A percentile compares a stretch with the other conserved stretches of the same genome.
These are phyloP conservation scores for Strombidium stylifer DNA, from an alignment of 73 alveolate species.

Conservation along the genomic window DNA sequence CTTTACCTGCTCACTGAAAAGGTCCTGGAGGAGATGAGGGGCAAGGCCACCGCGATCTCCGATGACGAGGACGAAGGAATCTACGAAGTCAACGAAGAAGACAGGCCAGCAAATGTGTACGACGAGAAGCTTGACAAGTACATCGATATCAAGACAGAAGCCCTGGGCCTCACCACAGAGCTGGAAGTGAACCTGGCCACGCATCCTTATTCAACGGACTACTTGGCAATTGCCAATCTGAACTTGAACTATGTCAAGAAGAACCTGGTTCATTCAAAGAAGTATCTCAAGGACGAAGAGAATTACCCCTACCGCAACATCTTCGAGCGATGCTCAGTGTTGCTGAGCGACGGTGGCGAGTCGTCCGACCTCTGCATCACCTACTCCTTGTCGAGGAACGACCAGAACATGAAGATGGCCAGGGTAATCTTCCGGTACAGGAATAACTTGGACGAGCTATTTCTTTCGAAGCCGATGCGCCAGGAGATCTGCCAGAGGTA, in stretches of 20 bases:
- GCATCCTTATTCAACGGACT: slow-evolving; percentile 33
- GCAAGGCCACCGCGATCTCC: slow-evolving; percentile 2
- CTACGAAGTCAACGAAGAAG: slow-evolving; percentile 17
- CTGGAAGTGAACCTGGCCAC: slow-evolving; percentile 27
- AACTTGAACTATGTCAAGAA: slow-evolving; percentile 28
- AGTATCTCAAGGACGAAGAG: slow-evolving; percentile 43
- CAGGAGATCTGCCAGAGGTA: neutral
- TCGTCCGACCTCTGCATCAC: neutral
- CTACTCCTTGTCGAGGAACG: slow-evolving; percentile 20
- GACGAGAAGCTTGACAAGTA: slow-evolving; percentile 32
- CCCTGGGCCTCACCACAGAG: slow-evolving; percentile 42
- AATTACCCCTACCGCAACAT: slow-evolving; percentile 38
- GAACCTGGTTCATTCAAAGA: slow-evolving; percentile 23
- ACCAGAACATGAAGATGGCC: slow-evolving; percentile 21
- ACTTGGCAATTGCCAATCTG: slow-evolving; percentile 17
- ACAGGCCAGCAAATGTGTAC: slow-evolving; percentile 20
- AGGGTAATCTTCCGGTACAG: slow-evolving; percentile 36
- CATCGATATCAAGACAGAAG: slow-evolving; percentile 20
- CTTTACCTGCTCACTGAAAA: slow-evolving; percentile 33
- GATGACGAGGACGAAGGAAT: slow-evolving; percentile 20
- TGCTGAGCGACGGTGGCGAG: slow-evolving; percentile 8
- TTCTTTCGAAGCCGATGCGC: slow-evolving; percentile 24
- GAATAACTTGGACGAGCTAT: slow-evolving; percentile 33
- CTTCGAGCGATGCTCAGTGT: slow-evolving; percentile 26
- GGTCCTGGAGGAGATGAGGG: slow-evolving; percentile 33